Conservation (phyloP, 1,284 basidiomycete species). For the Marasmius sp. region DNA sequence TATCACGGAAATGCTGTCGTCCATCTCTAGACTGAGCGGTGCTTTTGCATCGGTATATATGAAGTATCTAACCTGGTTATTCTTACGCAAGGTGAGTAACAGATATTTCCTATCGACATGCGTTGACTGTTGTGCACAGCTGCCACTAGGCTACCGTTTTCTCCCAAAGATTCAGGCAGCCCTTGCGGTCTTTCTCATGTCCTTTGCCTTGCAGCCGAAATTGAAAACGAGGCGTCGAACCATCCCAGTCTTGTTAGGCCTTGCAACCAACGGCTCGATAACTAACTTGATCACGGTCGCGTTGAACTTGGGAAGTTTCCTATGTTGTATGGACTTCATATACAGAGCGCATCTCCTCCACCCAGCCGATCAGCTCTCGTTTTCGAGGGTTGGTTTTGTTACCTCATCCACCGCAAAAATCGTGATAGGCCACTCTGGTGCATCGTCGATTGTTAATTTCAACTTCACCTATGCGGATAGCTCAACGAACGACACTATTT, state of each 20-base stretch:
- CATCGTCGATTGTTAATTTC: background rate
- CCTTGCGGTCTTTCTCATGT: background rate
- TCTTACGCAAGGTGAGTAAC: too few relatives aligned
- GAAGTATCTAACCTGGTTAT: too few relatives aligned
- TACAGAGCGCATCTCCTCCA: background rate
- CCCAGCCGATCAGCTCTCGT: background rate
- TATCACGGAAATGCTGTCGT: too few relatives aligned
- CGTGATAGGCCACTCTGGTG: background rate
- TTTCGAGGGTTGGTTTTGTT: background rate
- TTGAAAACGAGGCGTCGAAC: background rate
- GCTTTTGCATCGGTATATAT: too few relatives aligned
- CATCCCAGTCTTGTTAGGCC: background rate
- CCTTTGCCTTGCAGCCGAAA: background rate
- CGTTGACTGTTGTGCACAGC: background rate
- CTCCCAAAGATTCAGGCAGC: background rate
- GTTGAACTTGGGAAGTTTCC: background rate
- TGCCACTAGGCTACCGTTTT: background rate
- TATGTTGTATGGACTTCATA: background rate
- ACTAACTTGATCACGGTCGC: background rate
- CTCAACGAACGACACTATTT: background rate
- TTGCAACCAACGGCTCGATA: background rate
- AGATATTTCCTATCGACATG: too few relatives aligned
- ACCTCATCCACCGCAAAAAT: background rate
- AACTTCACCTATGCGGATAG: background rate
- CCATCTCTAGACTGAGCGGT: too few relatives aligned